Conservation (phyloP, 140 eudicot genomes). For the Bidens hawaiensis region DNA sequence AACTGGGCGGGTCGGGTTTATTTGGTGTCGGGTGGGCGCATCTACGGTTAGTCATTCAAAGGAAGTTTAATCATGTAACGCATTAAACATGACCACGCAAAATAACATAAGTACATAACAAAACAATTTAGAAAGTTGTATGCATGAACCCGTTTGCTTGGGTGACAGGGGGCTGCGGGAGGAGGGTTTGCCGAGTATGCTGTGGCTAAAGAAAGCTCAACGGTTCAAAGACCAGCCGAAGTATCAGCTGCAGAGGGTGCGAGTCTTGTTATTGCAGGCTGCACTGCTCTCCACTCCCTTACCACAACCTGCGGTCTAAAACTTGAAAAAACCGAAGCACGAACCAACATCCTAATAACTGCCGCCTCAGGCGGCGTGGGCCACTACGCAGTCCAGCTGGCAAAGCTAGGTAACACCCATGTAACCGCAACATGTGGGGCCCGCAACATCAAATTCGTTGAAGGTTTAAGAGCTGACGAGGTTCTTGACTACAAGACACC, state of each 20-base stretch:
- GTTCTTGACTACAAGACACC: conserved; percentile 75
- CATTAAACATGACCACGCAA: background rate
- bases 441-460: conserved; percentile 64
- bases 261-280: conserved; percentile 52
- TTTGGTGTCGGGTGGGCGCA: background rate
- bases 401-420: conserved; percentile 64
- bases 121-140: background rate
- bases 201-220: conserved; percentile 44
- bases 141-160: background rate
- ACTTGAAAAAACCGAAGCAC: conserved; percentile 50
- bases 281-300: conserved; percentile 57
- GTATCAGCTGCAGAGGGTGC: conserved; percentile 67
- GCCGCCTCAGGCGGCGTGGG: conserved; percentile 90
- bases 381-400: conserved; percentile 74
- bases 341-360: conserved; percentile 54
- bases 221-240: conserved; percentile 59
- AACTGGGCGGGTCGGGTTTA: background rate
- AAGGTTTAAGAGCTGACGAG: conserved; percentile 71
- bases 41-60: background rate
- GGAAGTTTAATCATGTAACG: too few relatives aligned
- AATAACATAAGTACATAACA: background rate
- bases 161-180: conserved; percentile 43
- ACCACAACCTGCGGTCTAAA: conserved; percentile 44
- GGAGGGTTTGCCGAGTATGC: conserved; percentile 74
- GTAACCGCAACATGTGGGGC: conserved; percentile 86